Evolutionary conservation across 805 yeast genomes (phyloP), one percentile per base, ranked within the genome.

Genomic region (Metschnikowia anglica): DNA sequence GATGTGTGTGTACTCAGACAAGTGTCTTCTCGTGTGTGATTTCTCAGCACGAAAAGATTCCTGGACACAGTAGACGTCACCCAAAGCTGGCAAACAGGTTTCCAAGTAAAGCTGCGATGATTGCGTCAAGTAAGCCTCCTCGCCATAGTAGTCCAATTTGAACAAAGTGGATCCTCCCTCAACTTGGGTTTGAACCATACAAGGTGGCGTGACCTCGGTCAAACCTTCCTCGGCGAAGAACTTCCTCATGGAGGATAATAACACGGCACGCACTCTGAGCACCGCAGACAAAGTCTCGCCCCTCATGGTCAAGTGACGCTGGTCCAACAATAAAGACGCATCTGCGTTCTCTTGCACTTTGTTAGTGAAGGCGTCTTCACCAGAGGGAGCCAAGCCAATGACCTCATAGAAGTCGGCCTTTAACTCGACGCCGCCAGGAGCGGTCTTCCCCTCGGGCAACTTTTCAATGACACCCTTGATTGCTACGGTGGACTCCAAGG

Each of bases 131-230:
- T 73, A 93, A 9, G 99, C 98, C 65, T 90, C 93, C 73, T 93
- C 95, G 42, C 97, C 98, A 65, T 93, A 93, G 74, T 95, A 93
- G 65, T 87, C 85, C 73, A 93, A 74, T 59, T 83, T 81, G 76
- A 93, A 93, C 61, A 93, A 75, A 13, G 99, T 93, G 29, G 97
- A 86, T 41, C 99, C 99, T 65, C 99, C 99, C 73, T 93, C 99
- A 47, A 93, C 99, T 74, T 93, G 98, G 29, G 97, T 90, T 73
- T 93, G 99, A 43, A 93, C 99, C 98, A 93, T 93, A 71, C 98
- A 90, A 60, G 99, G 99, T 34, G 99, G 97, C 29, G 98, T 93
- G 47, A 95, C 97, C 75, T 93, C 99, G 24, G 80, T 70, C 39
- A 90, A 60, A 25, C 79, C 77, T 70, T 84, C 88, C 59, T 88